Percentiles rank a stretch among this genome's conserved stretches.
Conservation (phyloP, 2,329 filamentous ascomycete genomes). For the Claviceps quebecensis region DNA sequence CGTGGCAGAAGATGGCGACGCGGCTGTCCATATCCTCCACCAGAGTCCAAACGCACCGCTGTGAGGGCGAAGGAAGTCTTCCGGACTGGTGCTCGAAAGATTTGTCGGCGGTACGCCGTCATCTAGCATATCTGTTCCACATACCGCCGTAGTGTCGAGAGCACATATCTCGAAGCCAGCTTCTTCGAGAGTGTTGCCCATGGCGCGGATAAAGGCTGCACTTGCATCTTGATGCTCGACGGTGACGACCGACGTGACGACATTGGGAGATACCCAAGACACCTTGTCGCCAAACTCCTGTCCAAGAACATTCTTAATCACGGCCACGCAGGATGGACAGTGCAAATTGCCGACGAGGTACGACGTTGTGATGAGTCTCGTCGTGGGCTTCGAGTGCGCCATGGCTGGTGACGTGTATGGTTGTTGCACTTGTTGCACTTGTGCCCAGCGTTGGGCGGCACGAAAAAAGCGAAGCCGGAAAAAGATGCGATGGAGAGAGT, state of each 20-base stretch:
- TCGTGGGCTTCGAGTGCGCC: slow-evolving; percentile 20
- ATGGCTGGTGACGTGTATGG: slow-evolving; percentile 10
- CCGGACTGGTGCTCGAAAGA: slow-evolving; percentile 10
- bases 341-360: slow-evolving; percentile 63
- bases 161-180: slow-evolving; percentile 46
- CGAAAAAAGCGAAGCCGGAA: background rate
- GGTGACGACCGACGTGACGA: slow-evolving; percentile 56
- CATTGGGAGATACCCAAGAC: slow-evolving; percentile 52
- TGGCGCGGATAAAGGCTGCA: slow-evolving; percentile 27
- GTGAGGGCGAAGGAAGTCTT: slow-evolving; percentile 8
- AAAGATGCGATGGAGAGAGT: background rate
- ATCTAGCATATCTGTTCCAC: slow-evolving; percentile 11
- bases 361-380: slow-evolving; percentile 41
- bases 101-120: slow-evolving; percentile 10
- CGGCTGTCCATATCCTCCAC: slow-evolving; percentile 18
- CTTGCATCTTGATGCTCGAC: slow-evolving; percentile 36
- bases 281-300: slow-evolving; percentile 30
- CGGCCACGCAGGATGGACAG: slow-evolving; percentile 58
- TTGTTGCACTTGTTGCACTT: slow-evolving; percentile 5
- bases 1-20: slow-evolving; percentile 8
- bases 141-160: slow-evolving; percentile 23
- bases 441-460: background rate
- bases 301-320: slow-evolving; percentile 46
- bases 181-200: slow-evolving; percentile 35
- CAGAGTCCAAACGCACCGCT: slow-evolving; percentile 16